Percentiles rank a stretch among this genome's conserved stretches.
phyloP scores from a whole-genome alignment of 1,139 yeast species.

The Debaryomyces fabryi region DNA sequence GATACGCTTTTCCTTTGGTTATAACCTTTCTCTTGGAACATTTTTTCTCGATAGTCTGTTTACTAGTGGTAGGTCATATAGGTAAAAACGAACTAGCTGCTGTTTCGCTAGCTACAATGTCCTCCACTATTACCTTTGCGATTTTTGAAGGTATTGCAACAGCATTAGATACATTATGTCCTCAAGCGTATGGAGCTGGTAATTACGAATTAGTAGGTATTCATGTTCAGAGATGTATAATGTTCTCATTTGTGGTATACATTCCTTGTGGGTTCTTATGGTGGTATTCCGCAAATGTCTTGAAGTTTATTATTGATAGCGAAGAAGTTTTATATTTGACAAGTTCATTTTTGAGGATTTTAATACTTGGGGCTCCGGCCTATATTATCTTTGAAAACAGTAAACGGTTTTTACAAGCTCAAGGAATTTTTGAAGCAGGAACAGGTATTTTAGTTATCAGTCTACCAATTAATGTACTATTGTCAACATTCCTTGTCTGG shows the following conservation, averaged over 20 bases:
- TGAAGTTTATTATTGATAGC: constrained; percentile 57
- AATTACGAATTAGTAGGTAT: constrained; percentile 60
- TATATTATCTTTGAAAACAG: constrained; percentile 82
- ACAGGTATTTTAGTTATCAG: constrained; percentile 74
- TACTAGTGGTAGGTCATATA: constrained; percentile 71
- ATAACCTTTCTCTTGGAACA: constrained; percentile 73
- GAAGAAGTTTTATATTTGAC: constrained; percentile 66
- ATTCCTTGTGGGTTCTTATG: constrained; percentile 65
- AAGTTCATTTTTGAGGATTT: constrained; percentile 61
- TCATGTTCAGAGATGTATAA: constrained; percentile 65
- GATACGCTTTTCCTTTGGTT: constrained; percentile 65
- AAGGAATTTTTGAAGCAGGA: constrained; percentile 90
- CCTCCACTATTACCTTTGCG: constrained; percentile 82
- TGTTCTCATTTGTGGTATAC: constrained; percentile 56
- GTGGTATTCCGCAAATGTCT: constrained; percentile 64
- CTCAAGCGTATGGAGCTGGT: constrained; percentile 80
- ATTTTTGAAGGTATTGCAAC: constrained; percentile 88
- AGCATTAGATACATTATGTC: constrained; percentile 83
- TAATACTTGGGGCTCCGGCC: constrained; percentile 81
- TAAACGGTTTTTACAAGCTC: constrained; percentile 85
- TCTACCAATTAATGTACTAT: constrained; percentile 74
- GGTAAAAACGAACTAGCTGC: constrained; percentile 77
- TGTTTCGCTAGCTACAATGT: constrained; percentile 86
- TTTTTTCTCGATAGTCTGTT: constrained; percentile 68
- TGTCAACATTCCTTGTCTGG: constrained; percentile 84